phyloP scores from a whole-genome alignment of 2,329 filamentous ascomycete genomes.

The Cladosporium sp. region DNA sequence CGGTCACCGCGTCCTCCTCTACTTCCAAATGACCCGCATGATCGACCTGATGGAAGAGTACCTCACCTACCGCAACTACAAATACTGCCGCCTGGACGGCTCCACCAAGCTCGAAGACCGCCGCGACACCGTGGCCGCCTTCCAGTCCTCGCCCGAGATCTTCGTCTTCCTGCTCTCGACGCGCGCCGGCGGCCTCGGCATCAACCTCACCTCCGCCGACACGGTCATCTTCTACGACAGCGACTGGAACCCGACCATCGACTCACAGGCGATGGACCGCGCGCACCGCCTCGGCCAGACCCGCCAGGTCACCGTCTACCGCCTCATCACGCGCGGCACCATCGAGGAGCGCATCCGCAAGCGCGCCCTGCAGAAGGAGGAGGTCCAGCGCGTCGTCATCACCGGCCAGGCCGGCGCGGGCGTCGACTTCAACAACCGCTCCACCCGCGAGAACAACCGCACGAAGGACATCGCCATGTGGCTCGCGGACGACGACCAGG shows the following conservation, averaged over 20 bases:
- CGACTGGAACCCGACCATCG: slow-evolving; percentile 98
- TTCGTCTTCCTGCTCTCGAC: slow-evolving; percentile 97
- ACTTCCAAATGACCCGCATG: slow-evolving; percentile 99
- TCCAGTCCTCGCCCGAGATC: slow-evolving; percentile 89
- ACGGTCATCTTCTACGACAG: slow-evolving; percentile 99
- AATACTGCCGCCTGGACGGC: slow-evolving; percentile 92
- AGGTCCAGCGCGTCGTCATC: slow-evolving; percentile 96
- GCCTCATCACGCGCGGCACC: slow-evolving; percentile 90
- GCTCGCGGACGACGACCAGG: slow-evolving; percentile 95
- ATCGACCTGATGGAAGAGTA: slow-evolving; percentile 99
- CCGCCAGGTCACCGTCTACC: slow-evolving; percentile 91
- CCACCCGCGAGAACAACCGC: slow-evolving; percentile 79
- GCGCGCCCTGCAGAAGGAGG: slow-evolving; percentile 94
- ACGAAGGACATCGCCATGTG: slow-evolving; percentile 99
- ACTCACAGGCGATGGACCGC: slow-evolving; percentile 97
- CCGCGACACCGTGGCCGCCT: slow-evolving; percentile 91
- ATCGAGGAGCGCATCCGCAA: slow-evolving; percentile 98
- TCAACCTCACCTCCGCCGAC: slow-evolving; percentile 92
- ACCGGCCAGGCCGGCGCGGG: slow-evolving; percentile 60
- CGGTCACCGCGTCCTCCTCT: slow-evolving; percentile 86
- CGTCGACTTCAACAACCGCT: slow-evolving; percentile 91
- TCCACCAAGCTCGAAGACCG: slow-evolving; percentile 96
- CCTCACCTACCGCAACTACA: slow-evolving; percentile 97
- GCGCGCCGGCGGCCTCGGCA: slow-evolving; percentile 92
- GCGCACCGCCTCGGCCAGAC: slow-evolving; percentile 97